Evolutionary conservation across 805 yeast species (phyloP).

Genomic region (Tetrapisispora nanseiensis): DNA sequence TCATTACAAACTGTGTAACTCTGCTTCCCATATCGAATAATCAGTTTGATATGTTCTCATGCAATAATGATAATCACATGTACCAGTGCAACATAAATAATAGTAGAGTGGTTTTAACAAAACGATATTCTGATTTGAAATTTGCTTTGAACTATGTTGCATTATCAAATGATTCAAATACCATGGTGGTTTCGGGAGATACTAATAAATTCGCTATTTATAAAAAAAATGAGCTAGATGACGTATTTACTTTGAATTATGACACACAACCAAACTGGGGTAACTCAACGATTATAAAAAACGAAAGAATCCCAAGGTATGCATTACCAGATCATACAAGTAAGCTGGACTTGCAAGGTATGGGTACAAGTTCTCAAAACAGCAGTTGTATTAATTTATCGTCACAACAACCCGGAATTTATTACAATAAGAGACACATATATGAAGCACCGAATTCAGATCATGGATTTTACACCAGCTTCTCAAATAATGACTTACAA

Average conservation of each 20-base stretch:
- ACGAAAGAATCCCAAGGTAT: conserved; percentile 24
- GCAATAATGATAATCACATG: conserved; percentile 74
- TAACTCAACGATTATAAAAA: conserved; percentile 20
- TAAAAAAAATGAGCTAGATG: conserved; percentile 29
- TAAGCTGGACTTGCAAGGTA: not conserved
- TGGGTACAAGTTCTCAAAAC: not conserved
- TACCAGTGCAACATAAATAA: conserved; percentile 53
- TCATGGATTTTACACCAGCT: conserved; percentile 75
- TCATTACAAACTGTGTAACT: conserved; percentile 73
- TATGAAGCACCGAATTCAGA: conserved; percentile 51
- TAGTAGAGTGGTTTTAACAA: conserved; percentile 36
- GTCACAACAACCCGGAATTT: not conserved
- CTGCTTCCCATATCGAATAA: conserved; percentile 36
- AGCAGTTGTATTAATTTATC: not conserved
- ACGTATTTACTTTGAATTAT: conserved; percentile 21
- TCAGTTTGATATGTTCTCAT: conserved; percentile 51
- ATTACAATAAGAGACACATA: conserved; percentile 24
- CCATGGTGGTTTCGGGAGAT: conserved; percentile 68
- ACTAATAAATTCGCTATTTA: conserved; percentile 51
- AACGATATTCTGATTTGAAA: conserved; percentile 40
- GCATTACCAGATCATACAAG: conserved; percentile 21
- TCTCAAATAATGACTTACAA: conserved; percentile 61
- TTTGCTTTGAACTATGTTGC: conserved; percentile 70
- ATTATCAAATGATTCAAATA: conserved; percentile 51
- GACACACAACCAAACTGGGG: conserved; percentile 25